A percentile compares a stretch with the other conserved stretches of the same genome.
Conservation (phyloP, 306 rosid genomes). For the Rosa multiflora region DNA sequence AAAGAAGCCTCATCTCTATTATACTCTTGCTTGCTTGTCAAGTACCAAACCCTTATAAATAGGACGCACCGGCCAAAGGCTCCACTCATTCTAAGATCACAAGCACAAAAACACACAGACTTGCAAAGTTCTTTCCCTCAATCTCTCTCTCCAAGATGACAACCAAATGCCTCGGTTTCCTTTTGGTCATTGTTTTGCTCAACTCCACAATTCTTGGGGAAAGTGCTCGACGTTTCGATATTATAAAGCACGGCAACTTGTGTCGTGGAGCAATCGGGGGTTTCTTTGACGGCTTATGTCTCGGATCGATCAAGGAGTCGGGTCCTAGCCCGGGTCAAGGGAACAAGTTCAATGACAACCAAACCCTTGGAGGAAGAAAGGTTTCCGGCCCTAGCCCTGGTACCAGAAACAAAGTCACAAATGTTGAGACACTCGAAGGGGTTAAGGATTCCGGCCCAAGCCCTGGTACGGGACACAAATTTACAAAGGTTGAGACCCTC, state of each 20-base stretch:
- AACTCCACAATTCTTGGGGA: conserved; percentile 19
- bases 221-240: conserved; percentile 53
- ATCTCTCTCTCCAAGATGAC: conserved; percentile 19
- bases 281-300: conserved; percentile 49
- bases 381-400: conserved; percentile 42
- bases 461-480: conserved; percentile 17
- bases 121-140: background rate
- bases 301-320: conserved; percentile 43
- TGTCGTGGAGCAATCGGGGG: conserved; percentile 21
- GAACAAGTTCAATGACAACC: conserved; percentile 27
- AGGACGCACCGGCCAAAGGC: background rate
- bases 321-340: conserved; percentile 40
- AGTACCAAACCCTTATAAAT: conserved; percentile 7
- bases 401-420: conserved; percentile 15
- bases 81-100: background rate
- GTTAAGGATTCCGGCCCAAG: conserved; percentile 33
- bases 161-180: conserved; percentile 18
- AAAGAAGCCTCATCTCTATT: background rate
- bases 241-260: conserved; percentile 16
- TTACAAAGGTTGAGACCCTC: conserved; percentile 10
- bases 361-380: conserved; percentile 38
- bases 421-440: conserved; percentile 10
- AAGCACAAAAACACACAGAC: background rate
- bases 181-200: conserved; percentile 29
- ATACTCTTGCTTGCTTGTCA: background rate